Evolutionary conservation across 2,329 filamentous ascomycete species (phyloP), one percentile per base, ranked within the genome.

Genomic region (Colletotrichum sidae): DNA sequence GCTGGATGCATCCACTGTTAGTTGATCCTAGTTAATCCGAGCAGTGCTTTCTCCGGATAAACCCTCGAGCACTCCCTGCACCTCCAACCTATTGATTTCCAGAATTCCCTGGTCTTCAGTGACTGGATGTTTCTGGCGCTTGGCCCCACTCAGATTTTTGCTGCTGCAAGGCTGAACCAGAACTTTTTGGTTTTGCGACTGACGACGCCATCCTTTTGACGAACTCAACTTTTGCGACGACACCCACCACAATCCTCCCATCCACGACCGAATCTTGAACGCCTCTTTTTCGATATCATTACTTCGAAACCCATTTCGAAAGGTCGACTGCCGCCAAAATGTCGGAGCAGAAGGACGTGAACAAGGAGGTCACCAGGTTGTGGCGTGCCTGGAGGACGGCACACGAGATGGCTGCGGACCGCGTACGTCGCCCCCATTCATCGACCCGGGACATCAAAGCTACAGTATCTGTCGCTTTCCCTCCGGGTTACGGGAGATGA

Each of bases 311-410:
- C 25, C 3, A 7, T 17, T 5, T 46, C 44, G n/a, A 46, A 41
- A 15, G 47, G 17, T 39, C 44, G 50, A 53, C 41, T 39, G 11
- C 39, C 53, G 42, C 50, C 67, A 72, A 59, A 42, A 81, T 81
- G 79, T 78, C 80, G 70, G 74, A 75, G 75, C 79, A 82, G 57
- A 83, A 83, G 61, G 78, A 83, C 49, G 80, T 80, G 69, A 84
- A 83, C 70, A 84, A 85, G 76, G 81, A 83, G 78, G 78, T 85
- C 53, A 81, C 86, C 73, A 89, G 92, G 76, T 88, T 97, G 71
- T 99, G 96, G 95, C 92, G 95, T 79, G 93, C 94, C 72, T 96
- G 93, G 88, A 89, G 90, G 79, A 99, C 96, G 8, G 90, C 94
- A 53, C 93, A 97, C 79, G 93, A 99, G 85, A 97, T 99, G 95